These are phyloP conservation scores for Pugionium dolabratum DNA, from an alignment of 345 rosid genomes.

Conservation along the genomic window DNA sequence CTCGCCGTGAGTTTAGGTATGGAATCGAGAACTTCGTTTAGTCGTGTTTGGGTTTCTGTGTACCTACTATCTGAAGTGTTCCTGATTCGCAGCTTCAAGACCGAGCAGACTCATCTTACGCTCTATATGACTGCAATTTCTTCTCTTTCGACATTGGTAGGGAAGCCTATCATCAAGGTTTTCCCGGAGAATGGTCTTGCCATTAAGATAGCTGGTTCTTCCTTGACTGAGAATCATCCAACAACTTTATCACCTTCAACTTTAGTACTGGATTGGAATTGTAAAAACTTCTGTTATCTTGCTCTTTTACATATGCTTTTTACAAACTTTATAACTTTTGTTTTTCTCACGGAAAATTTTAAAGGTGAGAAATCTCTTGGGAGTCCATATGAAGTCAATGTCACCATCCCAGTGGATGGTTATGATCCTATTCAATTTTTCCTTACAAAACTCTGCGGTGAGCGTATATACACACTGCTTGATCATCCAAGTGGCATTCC, in stretches of 20 bases:
- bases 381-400: constrained; percentile 72
- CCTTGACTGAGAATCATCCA: constrained; percentile 61
- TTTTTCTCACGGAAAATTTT: constrained; percentile 22
- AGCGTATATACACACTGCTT: constrained; percentile 36
- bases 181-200: constrained; percentile 70
- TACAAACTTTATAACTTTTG: constrained; percentile 26
- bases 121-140: constrained; percentile 92
- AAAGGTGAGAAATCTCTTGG: constrained; percentile 61
- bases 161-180: constrained; percentile 71
- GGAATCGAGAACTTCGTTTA: constrained; percentile 5
- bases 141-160: constrained; percentile 65
- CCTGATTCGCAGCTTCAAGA: constrained; percentile 57
- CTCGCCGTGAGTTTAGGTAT: constrained; percentile 65
- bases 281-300: constrained; percentile 45
- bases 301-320: constrained; percentile 5
- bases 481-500: constrained; percentile 1
- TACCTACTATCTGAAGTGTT: constrained; percentile 11
- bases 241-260: constrained; percentile 86
- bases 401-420: constrained; percentile 76
- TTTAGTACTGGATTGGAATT: constrained; percentile 78
- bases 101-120: constrained; percentile 73
- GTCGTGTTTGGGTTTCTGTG: constrained; percentile 13
- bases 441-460: constrained; percentile 88
- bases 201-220: constrained; percentile 69
- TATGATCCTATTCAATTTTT: constrained; percentile 77